phyloP scores from a whole-genome alignment of 768 basidiomycete genomes.

The Clitopilus passeckerianus region DNA sequence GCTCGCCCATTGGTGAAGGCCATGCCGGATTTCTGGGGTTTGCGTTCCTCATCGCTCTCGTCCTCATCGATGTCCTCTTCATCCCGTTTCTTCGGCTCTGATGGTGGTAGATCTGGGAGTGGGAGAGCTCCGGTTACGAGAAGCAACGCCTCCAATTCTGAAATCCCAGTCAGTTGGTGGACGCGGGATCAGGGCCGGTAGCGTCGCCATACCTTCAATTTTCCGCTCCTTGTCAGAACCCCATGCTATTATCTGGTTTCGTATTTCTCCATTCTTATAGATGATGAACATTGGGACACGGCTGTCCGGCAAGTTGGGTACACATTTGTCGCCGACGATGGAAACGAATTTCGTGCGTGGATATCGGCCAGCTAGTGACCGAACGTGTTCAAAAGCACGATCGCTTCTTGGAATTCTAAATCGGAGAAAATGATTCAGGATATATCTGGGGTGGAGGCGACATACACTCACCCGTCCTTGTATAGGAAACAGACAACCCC shows the following conservation, averaged over 20 bases:
- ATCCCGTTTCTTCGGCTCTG: slow-evolving; percentile 23
- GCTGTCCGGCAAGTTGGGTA: slow-evolving; percentile 90
- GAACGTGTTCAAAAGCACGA: slow-evolving; percentile 65
- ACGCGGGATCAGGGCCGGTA: neutral
- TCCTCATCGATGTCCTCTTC: slow-evolving; percentile 44
- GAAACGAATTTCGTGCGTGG: slow-evolving; percentile 95
- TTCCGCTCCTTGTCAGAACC: slow-evolving; percentile 73
- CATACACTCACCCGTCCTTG: slow-evolving; percentile 78
- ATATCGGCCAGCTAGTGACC: slow-evolving; percentile 71
- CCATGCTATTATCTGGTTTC: slow-evolving; percentile 82
- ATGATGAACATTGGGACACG: slow-evolving; percentile 89
- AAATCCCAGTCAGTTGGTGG: neutral
- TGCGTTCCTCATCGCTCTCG: slow-evolving; percentile 38
- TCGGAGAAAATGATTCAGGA: neutral
- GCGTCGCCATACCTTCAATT: slow-evolving; percentile 56
- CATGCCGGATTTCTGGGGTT: slow-evolving; percentile 50
- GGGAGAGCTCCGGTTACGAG: slow-evolving; percentile 64
- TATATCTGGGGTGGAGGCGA: neutral
- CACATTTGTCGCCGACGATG: slow-evolving; percentile 92
- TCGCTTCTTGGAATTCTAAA: slow-evolving; percentile 76
- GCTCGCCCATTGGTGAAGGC: slow-evolving; percentile 49
- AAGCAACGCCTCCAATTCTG: slow-evolving; percentile 71
- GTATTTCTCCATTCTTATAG: slow-evolving; percentile 89
- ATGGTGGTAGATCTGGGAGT: slow-evolving; percentile 40
- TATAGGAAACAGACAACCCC: slow-evolving; percentile 94